Base-by-base conservation (phyloP, 139 green algal species). In the Micractinium conductrix region DNA sequence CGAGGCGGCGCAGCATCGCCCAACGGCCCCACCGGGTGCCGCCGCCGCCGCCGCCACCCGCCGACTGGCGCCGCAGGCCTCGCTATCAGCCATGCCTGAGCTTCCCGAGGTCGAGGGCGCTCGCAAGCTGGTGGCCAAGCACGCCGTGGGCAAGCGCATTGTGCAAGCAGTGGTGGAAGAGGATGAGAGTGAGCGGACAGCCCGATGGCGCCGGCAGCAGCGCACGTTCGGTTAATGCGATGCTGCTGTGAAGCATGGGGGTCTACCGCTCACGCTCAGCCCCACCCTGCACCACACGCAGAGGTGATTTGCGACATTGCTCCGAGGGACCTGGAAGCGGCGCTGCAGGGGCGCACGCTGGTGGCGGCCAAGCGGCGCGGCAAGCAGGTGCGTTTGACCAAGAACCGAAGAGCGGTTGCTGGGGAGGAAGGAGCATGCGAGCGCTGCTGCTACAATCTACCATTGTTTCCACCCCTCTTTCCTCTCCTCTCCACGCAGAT, bases 61-160 rank as follows among this genome's bases (percentile, higher is more conserved):
- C n/a, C n/a, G n/a, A n/a, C n/a, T n/a, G n/a, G n/a, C n/a, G n/a
- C n/a, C n/a, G n/a, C n/a, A n/a, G n/a, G n/a, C n/a, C n/a, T n/a
- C n/a, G n/a, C n/a, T n/a, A n/a, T n/a, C n/a, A n/a, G n/a, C n/a
- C 33, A 96, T 96, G 93, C 93, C 93, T 4, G 93, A 96, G 79
- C 86, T 96, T 1, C 94, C 94, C 28, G 94, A 97, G 80, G 94
- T 97, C 0, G 94, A 97, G 87, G 86, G 89, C 19, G 91, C 92
- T 2, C 86, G 94, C 19, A 22, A 53, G 4, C 76, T 96, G 12
- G 33, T 91, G 19, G 80, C 91, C 6, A 53, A 82, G 0, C 67
- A 86, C 50, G 87, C 69, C 26, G 75, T 85, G 10, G 91, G 91
- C 2, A 86, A 85, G 19, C 74, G 45, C 1, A 92, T 96, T 4